Conservation (phyloP, 2,329 filamentous ascomycete genomes). For the Colletotrichum plurivorum region DNA sequence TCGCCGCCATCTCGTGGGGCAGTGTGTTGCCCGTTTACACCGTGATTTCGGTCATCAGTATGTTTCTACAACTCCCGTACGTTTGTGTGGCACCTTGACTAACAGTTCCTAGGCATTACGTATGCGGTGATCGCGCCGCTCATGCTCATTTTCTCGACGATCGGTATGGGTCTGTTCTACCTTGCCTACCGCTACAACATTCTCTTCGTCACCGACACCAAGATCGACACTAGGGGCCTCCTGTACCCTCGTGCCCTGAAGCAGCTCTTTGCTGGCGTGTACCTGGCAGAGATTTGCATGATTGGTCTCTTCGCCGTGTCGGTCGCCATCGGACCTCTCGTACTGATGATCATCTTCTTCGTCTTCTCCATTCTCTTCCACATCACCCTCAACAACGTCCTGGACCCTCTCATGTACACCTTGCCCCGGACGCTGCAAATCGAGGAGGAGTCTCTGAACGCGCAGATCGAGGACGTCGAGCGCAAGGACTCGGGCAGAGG, state of each 20-base stretch:
- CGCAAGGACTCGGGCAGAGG: constrained; percentile 42
- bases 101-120: constrained; percentile 67
- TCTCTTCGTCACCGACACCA: constrained; percentile 83
- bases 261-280: constrained; percentile 86
- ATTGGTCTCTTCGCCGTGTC: constrained; percentile 85
- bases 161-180: constrained; percentile 85
- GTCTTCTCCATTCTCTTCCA: constrained; percentile 85
- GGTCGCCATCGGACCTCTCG: constrained; percentile 76
- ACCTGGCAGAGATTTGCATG: constrained; percentile 83
- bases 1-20: constrained; percentile 82
- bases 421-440: constrained; percentile 74
- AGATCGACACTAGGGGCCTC: constrained; percentile 89
- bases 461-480: constrained; percentile 32
- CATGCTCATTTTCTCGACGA: constrained; percentile 83
- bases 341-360: constrained; percentile 82
- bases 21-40: constrained; percentile 82
- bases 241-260: constrained; percentile 91
- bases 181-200: constrained; percentile 90
- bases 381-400: constrained; percentile 76
- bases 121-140: constrained; percentile 89
- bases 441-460: constrained; percentile 54
- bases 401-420: constrained; percentile 79
- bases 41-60: constrained; percentile 79
- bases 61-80: constrained; percentile 40
- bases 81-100: constrained; percentile 14